Percentiles rank a stretch among this genome's conserved stretches.
phyloP scores from a whole-genome alignment of 208 protist species.

The Zelonia costaricensis region DNA sequence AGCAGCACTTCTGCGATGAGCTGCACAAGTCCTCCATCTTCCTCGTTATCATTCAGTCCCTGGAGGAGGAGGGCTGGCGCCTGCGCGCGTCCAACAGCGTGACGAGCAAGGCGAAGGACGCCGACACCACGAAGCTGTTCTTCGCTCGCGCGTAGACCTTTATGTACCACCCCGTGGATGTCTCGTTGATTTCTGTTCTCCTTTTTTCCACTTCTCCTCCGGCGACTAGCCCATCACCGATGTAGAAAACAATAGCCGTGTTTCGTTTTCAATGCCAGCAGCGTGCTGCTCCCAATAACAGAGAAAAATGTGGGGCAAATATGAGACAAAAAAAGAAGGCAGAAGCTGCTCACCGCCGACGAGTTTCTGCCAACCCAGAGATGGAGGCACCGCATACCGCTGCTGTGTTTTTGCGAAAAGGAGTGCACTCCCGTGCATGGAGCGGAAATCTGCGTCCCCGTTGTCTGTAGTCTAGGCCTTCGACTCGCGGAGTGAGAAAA shows the following conservation, averaged over 20 bases:
- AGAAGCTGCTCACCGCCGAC: too few relatives aligned
- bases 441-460: too few relatives aligned
- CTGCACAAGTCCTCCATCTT: conserved; percentile 85
- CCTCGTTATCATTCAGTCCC: conserved; percentile 70
- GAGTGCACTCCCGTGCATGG: too few relatives aligned
- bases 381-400: too few relatives aligned
- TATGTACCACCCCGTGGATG: not conserved
- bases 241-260: conserved; percentile 1
- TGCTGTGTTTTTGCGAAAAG: too few relatives aligned
- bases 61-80: conserved; percentile 88
- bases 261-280: too few relatives aligned
- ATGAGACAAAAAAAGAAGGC: too few relatives aligned
- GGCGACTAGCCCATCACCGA: not conserved
- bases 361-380: too few relatives aligned
- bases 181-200: not conserved
- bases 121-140: conserved; percentile 85
- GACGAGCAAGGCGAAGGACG: conserved; percentile 37
- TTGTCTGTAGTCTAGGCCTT: too few relatives aligned
- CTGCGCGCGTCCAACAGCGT: conserved; percentile 77
- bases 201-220: not conserved
- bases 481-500: too few relatives aligned
- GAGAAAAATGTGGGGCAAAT: too few relatives aligned
- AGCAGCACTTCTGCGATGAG: conserved; percentile 92
- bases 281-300: too few relatives aligned
- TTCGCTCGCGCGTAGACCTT: conserved; percentile 61